Percentiles rank a stretch among this genome's conserved stretches.
Evolutionary conservation across 257 asterid genomes (phyloP).

Genomic region (Gentiana straminea): DNA sequence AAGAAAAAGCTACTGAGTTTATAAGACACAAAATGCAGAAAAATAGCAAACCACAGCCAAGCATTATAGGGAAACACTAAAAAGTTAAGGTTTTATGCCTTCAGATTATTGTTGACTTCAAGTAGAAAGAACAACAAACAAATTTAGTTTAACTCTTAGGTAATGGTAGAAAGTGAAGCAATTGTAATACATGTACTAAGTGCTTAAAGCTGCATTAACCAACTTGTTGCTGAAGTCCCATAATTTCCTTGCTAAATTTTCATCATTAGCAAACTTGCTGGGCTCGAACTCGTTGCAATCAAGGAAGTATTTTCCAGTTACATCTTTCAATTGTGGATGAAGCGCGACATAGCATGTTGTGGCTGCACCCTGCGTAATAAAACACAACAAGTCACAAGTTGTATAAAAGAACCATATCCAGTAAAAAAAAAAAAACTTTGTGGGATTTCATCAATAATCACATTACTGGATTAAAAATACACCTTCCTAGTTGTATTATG

Average conservation of each 20-base stretch:
- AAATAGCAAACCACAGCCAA: no score
- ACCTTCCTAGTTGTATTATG: not conserved
- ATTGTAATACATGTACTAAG: constrained; percentile 1
- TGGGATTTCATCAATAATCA: not conserved
- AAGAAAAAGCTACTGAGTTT: no score
- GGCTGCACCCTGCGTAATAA: constrained; percentile 48
- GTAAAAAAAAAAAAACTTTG: not conserved
- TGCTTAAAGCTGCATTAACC: constrained; percentile 29
- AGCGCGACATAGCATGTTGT: constrained; percentile 76
- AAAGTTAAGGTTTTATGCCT: no score
- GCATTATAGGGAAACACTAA: no score
- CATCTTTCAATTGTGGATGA: constrained; percentile 40
- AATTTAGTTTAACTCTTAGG: no score
- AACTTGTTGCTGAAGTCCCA: constrained; percentile 71
- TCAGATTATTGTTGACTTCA: no score
- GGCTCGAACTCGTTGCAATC: constrained; percentile 47
- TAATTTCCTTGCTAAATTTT: constrained; percentile 33
- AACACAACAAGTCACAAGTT: not conserved
- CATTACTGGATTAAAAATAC: not conserved
- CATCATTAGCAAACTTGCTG: constrained; percentile 29
- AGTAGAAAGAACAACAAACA: no score
- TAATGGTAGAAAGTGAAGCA: no score
- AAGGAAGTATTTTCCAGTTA: constrained; percentile 43
- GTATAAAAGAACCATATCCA: not conserved
- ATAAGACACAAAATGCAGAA: no score